These are phyloP conservation scores for Excoecaria cochinchinensis DNA, from an alignment of 345 rosid genomes.

Conservation along the genomic window DNA sequence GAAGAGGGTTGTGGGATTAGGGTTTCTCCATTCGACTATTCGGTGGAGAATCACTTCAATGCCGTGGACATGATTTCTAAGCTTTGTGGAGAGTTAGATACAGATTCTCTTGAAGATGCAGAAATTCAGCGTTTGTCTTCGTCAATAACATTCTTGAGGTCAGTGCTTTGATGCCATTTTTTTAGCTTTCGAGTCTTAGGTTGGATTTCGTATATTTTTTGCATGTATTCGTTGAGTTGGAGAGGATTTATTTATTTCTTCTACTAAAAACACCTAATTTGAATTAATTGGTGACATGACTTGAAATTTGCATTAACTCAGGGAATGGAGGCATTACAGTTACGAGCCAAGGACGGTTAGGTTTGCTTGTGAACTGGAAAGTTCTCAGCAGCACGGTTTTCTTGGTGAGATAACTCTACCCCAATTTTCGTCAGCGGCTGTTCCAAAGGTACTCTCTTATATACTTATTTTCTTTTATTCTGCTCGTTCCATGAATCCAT, in stretches of 20 bases:
- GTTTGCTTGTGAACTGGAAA: conserved; percentile 44
- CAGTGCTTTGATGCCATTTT: neutral
- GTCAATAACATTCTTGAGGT: conserved; percentile 68
- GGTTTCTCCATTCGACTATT: conserved; percentile 63
- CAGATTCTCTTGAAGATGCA: conserved; percentile 24
- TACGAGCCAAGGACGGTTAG: conserved; percentile 49
- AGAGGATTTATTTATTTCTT: too few relatives aligned
- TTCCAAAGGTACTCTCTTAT: conserved; percentile 50
- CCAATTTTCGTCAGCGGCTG: conserved; percentile 79
- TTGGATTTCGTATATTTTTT: neutral
- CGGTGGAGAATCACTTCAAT: conserved; percentile 59
- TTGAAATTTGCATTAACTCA: conserved; percentile 8
- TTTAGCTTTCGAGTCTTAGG: neutral
- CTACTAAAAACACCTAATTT: neutral
- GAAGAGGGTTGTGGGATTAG: conserved; percentile 20
- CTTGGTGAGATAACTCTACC: conserved; percentile 44
- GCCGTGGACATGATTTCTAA: conserved; percentile 49
- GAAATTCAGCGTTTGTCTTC: conserved; percentile 51
- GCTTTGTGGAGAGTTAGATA: conserved; percentile 54
- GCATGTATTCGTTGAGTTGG: neutral
- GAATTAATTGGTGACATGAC: neutral
- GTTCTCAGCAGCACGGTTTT: conserved; percentile 20
- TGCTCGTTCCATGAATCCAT: neutral
- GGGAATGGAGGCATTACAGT: conserved; percentile 66
- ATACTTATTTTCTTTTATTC: neutral